Percentiles rank a stretch among this genome's conserved stretches.
Evolutionary conservation across 1,284 basidiomycete species (phyloP).

Genomic region (Caloboletus inedulis): DNA sequence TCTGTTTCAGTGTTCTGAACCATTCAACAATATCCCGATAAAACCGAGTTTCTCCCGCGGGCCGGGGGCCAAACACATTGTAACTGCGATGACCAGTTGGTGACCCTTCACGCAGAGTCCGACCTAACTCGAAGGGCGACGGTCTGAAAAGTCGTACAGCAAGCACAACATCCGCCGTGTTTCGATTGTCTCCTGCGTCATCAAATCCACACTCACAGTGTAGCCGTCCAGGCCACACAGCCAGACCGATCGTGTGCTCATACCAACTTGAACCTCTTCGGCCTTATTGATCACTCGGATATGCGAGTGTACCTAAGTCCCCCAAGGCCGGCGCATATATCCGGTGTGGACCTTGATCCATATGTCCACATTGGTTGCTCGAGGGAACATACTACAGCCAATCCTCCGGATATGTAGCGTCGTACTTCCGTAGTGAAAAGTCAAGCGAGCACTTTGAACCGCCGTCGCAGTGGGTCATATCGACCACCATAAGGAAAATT

Average conservation of each 20-base stretch:
- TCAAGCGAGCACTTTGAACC: background rate
- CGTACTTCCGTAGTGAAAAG: background rate
- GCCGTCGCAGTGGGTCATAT: conserved; percentile 78
- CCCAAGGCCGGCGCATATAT: background rate
- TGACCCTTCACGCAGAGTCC: background rate
- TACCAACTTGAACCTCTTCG: background rate
- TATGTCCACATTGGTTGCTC: background rate
- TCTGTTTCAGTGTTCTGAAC: too few species aligned
- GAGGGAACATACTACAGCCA: background rate
- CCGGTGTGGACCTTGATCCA: background rate
- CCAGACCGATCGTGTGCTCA: background rate
- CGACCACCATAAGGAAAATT: conserved; percentile 76
- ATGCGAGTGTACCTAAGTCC: background rate
- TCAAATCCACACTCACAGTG: background rate
- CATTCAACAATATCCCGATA: background rate
- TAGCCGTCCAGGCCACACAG: background rate
- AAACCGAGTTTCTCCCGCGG: background rate
- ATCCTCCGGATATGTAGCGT: background rate
- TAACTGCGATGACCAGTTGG: background rate
- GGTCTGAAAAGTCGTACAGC: too few species aligned
- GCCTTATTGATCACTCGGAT: background rate
- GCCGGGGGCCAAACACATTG: background rate
- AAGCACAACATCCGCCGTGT: background rate
- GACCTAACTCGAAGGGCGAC: background rate
- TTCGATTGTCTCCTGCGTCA: background rate